phyloP scores from a whole-genome alignment of 2,329 filamentous ascomycete species.

The Ceratocystis huliohia region DNA sequence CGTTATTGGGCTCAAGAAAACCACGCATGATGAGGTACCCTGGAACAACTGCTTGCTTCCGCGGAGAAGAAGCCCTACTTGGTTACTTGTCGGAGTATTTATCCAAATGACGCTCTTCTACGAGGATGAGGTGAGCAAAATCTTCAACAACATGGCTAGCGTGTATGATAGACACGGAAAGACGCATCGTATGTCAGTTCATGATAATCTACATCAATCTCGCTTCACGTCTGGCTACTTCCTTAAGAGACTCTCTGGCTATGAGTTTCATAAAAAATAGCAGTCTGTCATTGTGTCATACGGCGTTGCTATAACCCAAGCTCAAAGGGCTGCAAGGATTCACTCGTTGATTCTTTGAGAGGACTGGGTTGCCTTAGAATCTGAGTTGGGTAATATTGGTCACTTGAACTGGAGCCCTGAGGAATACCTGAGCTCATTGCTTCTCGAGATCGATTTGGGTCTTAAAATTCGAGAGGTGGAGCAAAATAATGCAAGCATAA shows the following conservation, averaged over 20 bases:
- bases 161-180: not conserved
- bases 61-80: constrained; percentile 42
- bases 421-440: constrained; percentile 44
- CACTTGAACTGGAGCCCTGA: constrained; percentile 43
- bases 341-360: constrained; percentile 20
- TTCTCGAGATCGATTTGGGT: constrained; percentile 52
- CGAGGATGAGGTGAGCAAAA: not conserved
- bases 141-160: not conserved
- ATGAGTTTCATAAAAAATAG: constrained; percentile 29
- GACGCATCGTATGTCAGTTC: not conserved
- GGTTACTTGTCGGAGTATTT: constrained; percentile 42
- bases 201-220: not conserved
- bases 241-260: constrained; percentile 27
- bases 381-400: constrained; percentile 38
- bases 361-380: constrained; percentile 27
- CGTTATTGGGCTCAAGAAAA: constrained; percentile 33
- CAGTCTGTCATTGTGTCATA: constrained; percentile 30
- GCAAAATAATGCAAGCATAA: constrained; percentile 42
- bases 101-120: constrained; percentile 30
- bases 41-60: constrained; percentile 29
- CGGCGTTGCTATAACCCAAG: constrained; percentile 30
- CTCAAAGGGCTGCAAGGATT: constrained; percentile 35
- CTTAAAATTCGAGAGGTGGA: constrained; percentile 50
- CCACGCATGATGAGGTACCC: constrained; percentile 42
- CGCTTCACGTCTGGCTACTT: constrained; percentile 27